phyloP scores from a whole-genome alignment of 2,329 filamentous ascomycete genomes.

The Ophiocordyceps polyrhachis-furcata region DNA sequence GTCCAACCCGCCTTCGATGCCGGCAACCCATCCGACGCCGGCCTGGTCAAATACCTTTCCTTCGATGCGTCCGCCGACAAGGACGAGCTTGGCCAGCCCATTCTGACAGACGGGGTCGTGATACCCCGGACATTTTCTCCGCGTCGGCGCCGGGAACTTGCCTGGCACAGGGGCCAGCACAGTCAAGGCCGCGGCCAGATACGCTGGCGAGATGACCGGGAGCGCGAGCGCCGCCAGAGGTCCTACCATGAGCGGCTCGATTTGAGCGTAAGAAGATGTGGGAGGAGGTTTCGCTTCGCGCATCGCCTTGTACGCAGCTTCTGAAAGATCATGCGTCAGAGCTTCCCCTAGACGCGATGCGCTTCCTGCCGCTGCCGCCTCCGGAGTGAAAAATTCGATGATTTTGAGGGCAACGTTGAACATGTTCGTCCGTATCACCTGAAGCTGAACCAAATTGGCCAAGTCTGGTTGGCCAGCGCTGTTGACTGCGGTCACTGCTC shows the following conservation, averaged over 20 bases:
- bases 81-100: conserved; percentile 69
- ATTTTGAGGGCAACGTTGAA: conserved; percentile 71
- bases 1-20: conserved; percentile 65
- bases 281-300: conserved; percentile 16
- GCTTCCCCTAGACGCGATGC: conserved; percentile 12
- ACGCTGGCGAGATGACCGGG: conserved; percentile 63
- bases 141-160: conserved; percentile 59
- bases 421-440: conserved; percentile 78
- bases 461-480: conserved; percentile 23
- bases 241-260: conserved; percentile 63
- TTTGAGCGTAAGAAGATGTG: conserved; percentile 30
- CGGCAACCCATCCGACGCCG: conserved; percentile 45
- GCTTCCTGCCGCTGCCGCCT: conserved; percentile 14
- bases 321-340: conserved; percentile 33
- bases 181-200: conserved; percentile 64
- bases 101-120: conserved; percentile 63
- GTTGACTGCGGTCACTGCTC: conserved; percentile 22
- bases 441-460: conserved; percentile 48
- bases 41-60: conserved; percentile 65
- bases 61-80: conserved; percentile 77
- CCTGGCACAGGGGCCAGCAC: conserved; percentile 56
- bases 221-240: conserved; percentile 67
- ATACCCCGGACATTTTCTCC: conserved; percentile 61
- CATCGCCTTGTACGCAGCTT: conserved; percentile 30
- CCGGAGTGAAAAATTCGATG: conserved; percentile 60